Evolutionary conservation across 2,329 filamentous ascomycete species (phyloP), one percentile per base, ranked within the genome.

Genomic region (Akanthomyces lecanii): DNA sequence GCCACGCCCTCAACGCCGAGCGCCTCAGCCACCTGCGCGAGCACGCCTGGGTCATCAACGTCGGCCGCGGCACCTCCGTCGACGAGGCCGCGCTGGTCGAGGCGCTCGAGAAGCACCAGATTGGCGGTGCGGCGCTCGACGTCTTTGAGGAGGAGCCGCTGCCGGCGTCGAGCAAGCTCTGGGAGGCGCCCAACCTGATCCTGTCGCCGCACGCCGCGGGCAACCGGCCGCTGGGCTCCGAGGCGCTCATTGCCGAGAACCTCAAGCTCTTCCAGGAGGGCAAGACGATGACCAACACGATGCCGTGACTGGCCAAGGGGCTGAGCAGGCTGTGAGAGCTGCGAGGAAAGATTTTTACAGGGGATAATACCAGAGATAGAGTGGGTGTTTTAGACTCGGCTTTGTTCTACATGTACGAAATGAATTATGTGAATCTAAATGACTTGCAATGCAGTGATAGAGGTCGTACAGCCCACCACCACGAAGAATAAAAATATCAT

Each of bases 221-320:
- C 3, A 85, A 85, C 0, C 72, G 86, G 64, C 86, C 86, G 5
- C 84, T 86, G 72, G 85, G 81, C 4, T 77, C 81, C 0, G 85
- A 88, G 76, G 78, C 68, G 6, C 72, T 89, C 69, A 86, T 88
- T 65, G 81, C 82, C 47, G 79, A 85, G 63, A 89, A 89, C 67
- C 67, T 89, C 73, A 77, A 85, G 66, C 76, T 80, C 66, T 85
- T 87, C 69, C 66, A 86, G 66, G 85, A 85, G 1, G 80, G 80
- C 1, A 85, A 88, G 76, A 70, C 78, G 62, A 67, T 89, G 70
- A 85, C 78, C 77, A 89, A 89, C 69, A 69, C 79, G 42, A 77
- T 83, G 62, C 53, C 52, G 10, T 62, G 51, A 62, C 36, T 53
- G 18, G 58, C 25, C 36, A n/a, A 21, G 12, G 25, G 10, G n/a